phyloP scores from a whole-genome alignment of 2,329 filamentous ascomycete genomes.

The Beauveria sp. region DNA sequence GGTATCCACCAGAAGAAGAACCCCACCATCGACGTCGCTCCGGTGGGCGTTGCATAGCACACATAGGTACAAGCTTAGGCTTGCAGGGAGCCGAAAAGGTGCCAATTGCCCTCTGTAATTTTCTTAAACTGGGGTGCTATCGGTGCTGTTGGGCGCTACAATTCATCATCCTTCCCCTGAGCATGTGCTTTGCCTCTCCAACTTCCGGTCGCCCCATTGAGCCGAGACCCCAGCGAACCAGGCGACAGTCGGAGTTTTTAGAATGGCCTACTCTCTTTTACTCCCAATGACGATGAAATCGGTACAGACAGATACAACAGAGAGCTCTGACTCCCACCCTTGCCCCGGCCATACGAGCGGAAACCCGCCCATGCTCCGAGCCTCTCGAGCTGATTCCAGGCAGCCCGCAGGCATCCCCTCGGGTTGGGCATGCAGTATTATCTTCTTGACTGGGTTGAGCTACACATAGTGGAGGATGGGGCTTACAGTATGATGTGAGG shows the following conservation, averaged over 20 bases:
- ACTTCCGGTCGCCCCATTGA: constrained; percentile 10
- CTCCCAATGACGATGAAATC: neutral
- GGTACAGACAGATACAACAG: neutral
- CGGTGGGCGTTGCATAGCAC: neutral
- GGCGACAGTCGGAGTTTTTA: neutral
- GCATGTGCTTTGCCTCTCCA: constrained; percentile 10
- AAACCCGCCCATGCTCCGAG: constrained; percentile 7
- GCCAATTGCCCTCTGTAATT: neutral
- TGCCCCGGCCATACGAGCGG: constrained; percentile 8
- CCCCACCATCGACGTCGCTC: neutral
- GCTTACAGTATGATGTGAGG: constrained; percentile 10
- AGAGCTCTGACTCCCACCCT: neutral
- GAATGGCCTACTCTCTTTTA: neutral
- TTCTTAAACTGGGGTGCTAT: no score
- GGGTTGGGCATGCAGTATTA: constrained; percentile 8
- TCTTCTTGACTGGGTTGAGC: constrained; percentile 7
- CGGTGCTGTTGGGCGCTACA: neutral
- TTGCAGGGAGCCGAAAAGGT: neutral
- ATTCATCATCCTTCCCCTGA: neutral
- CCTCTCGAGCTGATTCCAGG: neutral
- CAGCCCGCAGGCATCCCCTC: neutral
- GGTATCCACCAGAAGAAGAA: neutral
- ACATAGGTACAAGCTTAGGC: neutral
- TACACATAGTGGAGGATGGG: constrained; percentile 10
- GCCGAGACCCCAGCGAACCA: constrained; percentile 1